Base-by-base conservation (phyloP, 2,329 filamentous ascomycete genomes). In the Colletotrichum tanaceti region DNA sequence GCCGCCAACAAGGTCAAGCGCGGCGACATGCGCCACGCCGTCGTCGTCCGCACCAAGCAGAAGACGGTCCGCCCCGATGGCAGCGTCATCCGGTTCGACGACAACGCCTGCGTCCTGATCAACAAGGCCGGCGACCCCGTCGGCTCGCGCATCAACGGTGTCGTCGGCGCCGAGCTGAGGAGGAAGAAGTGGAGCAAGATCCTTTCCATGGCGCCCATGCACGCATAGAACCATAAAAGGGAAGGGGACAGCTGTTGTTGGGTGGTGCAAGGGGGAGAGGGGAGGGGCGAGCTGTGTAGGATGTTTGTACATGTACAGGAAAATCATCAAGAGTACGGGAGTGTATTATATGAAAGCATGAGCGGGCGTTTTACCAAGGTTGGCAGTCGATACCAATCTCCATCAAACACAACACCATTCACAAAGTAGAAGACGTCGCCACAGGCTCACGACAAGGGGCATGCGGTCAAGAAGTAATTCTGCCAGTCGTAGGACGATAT, bases 131-230 rank as follows among this genome's bases (percentile, higher is more conserved):
- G 96, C 50, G 96, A 99, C 79, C 96, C 96, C 28, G 93, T 99
- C 74, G 96, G 96, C 60, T 94, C 92, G 18, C 91, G 96, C 78
- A 88, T 98, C 84, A 97, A 93, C 81, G 93, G 94, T 73, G 89
- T 98, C 52, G 96, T 99, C 52, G 96, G 94, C 68, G 87, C 90
- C 38, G 96, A 99, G 84, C 82, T 99, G 79, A 90, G 93, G 78
- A 89, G 93, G 78, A 96, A 93, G 86, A 91, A 97, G 83, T 99
- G 96, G 96, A 97, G 94, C 75, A 99, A 98, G 88, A 98, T 99
- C 75, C 82, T 99, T 78, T 97, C 93, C 74, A 88, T 99, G 86
- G 96, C 96, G 63, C 95, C 96, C 24, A 86, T 87, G 82, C 85
- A 89, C 74, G 86, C 83, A 44, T 88, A 81, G 28, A 32, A 32